Conservation (phyloP, 2,329 filamentous ascomycete genomes). For the Ascochyta rabiei region DNA sequence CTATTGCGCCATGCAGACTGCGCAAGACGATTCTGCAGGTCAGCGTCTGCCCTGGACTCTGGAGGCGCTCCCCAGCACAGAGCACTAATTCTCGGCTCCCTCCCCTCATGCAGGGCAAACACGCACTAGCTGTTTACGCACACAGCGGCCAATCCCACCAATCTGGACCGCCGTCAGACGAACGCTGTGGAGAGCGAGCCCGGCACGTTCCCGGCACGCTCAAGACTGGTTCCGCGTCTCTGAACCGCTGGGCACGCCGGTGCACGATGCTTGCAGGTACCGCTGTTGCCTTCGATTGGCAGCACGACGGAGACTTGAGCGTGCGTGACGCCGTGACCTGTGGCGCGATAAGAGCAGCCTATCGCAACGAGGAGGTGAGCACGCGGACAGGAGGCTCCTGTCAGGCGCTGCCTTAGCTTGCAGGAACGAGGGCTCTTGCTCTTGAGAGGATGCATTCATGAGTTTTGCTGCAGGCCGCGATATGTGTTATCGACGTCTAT, state of each 20-base stretch:
- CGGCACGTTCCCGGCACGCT: slow-evolving; percentile 1
- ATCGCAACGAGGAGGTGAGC: slow-evolving; percentile 12
- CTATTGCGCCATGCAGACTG: too few species aligned
- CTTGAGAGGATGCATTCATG: too few species aligned
- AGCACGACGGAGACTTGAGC: not conserved
- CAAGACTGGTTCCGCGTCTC: slow-evolving; percentile 9
- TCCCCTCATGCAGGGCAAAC: slow-evolving; percentile 37
- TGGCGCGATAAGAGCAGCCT: slow-evolving; percentile 18
- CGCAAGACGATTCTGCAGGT: not conserved
- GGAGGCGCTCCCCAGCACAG: too few species aligned
- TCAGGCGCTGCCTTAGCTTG: not conserved
- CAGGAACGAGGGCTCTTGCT: not conserved
- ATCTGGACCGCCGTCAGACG: slow-evolving; percentile 21
- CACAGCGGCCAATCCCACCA: slow-evolving; percentile 24
- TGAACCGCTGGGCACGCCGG: slow-evolving; percentile 7
- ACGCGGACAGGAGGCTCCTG: not conserved
- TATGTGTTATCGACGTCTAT: too few species aligned
- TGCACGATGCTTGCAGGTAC: not conserved
- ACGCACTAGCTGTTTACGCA: slow-evolving; percentile 16
- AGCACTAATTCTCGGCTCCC: slow-evolving; percentile 12
- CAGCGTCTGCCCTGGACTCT: not conserved
- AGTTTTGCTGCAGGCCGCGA: too few species aligned
- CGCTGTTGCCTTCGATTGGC: slow-evolving; percentile 1
- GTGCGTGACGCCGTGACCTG: slow-evolving; percentile 12
- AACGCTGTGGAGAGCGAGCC: slow-evolving; percentile 7